A percentile compares a stretch with the other conserved stretches of the same genome.
These are phyloP conservation scores for Trichoderma afroharzianum DNA, from an alignment of 2,329 filamentous ascomycete species.

Conservation along the genomic window DNA sequence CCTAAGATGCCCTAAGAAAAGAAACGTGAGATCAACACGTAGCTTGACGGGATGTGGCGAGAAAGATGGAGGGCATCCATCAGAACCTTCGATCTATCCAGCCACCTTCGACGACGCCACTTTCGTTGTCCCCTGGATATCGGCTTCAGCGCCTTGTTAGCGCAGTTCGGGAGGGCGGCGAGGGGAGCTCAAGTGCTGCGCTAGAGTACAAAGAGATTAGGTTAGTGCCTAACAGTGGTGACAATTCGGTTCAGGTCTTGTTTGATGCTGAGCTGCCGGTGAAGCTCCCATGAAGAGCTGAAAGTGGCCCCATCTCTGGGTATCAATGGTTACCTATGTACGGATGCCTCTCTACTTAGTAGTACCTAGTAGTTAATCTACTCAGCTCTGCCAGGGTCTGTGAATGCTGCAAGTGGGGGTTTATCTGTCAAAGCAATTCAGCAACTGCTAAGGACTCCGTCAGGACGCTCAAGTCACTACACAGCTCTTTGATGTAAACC, in stretches of 20 bases:
- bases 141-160: background rate
- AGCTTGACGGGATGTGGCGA: background rate
- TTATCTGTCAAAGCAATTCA: background rate
- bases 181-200: background rate
- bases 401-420: background rate
- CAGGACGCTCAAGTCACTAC: background rate
- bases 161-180: background rate
- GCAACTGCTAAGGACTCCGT: background rate
- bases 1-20: background rate
- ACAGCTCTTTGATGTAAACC: background rate
- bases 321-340: background rate
- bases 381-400: conserved; percentile 9
- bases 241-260: background rate
- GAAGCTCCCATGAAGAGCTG: background rate
- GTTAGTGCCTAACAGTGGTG: background rate
- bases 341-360: too few species aligned
- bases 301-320: background rate
- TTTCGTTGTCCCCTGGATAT: background rate
- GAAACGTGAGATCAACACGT: background rate
- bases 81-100: background rate
- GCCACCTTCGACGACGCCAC: background rate
- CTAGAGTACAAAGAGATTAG: background rate
- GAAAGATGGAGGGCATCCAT: background rate
- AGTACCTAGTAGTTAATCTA: too few species aligned
- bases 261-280: background rate